These are phyloP conservation scores for Bryoerythrophyllum caledonicum DNA, from an alignment of 225 moss, liverwort and hornwort genomes.

Conservation along the genomic window DNA sequence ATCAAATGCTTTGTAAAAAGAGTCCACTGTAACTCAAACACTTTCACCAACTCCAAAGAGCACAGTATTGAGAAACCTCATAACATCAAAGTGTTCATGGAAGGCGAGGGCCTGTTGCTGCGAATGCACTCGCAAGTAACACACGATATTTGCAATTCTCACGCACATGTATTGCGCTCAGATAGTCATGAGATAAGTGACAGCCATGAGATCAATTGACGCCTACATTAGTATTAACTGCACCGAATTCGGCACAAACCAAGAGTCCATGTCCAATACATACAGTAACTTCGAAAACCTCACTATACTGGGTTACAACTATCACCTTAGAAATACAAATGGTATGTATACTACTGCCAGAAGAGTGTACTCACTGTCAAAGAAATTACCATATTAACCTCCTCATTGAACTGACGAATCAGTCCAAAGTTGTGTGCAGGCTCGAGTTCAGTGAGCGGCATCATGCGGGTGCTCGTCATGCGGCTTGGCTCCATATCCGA, in stretches of 20 bases:
- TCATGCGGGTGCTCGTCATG: constrained; percentile 26
- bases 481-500: constrained; percentile 31
- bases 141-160: no score
- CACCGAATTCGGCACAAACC: constrained; percentile 20
- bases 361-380: neutral
- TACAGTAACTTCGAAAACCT: constrained; percentile 16
- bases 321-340: neutral
- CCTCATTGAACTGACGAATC: neutral
- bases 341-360: neutral
- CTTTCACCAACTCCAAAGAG: no score
- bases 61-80: no score
- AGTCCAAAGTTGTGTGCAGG: neutral
- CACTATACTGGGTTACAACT: neutral
- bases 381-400: neutral
- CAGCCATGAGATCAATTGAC: no score
- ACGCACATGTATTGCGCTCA: no score
- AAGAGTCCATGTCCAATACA: constrained; percentile 9
- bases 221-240: neutral
- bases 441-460: neutral
- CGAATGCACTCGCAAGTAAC: no score
- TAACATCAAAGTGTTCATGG: no score
- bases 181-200: no score
- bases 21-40: no score
- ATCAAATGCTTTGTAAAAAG: no score
- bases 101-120: no score